Evolutionary conservation across 805 yeast species (phyloP).

Genomic region (Isabelozyma heimii): DNA sequence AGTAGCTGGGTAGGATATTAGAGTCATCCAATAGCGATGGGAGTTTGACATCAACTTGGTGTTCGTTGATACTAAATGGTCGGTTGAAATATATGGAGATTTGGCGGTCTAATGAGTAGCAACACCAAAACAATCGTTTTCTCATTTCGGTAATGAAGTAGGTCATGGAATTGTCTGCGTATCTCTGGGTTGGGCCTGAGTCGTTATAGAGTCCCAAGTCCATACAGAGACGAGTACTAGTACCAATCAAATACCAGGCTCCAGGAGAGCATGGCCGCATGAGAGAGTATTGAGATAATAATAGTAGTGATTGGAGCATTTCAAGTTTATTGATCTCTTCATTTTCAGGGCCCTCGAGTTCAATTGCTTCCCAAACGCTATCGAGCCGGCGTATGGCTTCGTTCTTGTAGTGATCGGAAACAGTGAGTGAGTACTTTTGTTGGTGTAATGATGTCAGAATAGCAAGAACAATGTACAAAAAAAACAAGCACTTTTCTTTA

Average conservation of each 20-base stretch:
- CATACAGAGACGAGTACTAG: constrained; percentile 10
- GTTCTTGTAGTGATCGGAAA: constrained; percentile 8
- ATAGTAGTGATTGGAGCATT: constrained; percentile 11
- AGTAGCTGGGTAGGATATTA: neutral
- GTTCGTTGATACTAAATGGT: constrained; percentile 52
- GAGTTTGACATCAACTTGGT: constrained; percentile 44
- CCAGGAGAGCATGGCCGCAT: constrained; percentile 17
- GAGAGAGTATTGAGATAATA: constrained; percentile 13
- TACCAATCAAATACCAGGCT: constrained; percentile 15
- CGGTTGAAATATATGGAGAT: constrained; percentile 73
- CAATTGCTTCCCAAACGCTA: constrained; percentile 6
- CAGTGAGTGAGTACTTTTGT: constrained; percentile 7
- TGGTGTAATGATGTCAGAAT: constrained; percentile 13
- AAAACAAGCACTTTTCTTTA: constrained; percentile 9
- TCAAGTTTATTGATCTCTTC: constrained; percentile 8
- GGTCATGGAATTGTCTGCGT: neutral
- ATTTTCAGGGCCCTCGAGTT: neutral
- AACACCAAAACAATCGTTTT: constrained; percentile 66
- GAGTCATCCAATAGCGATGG: constrained; percentile 39
- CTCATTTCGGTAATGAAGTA: constrained; percentile 2
- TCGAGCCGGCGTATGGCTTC: constrained; percentile 8
- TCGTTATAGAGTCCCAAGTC: constrained; percentile 8
- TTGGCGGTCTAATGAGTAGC: constrained; percentile 76
- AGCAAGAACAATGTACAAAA: constrained; percentile 12
- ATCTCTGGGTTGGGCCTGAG: neutral